These are phyloP conservation scores for Pythium phragmitis DNA, from an alignment of 352 stramenopile species.

Conservation along the genomic window DNA sequence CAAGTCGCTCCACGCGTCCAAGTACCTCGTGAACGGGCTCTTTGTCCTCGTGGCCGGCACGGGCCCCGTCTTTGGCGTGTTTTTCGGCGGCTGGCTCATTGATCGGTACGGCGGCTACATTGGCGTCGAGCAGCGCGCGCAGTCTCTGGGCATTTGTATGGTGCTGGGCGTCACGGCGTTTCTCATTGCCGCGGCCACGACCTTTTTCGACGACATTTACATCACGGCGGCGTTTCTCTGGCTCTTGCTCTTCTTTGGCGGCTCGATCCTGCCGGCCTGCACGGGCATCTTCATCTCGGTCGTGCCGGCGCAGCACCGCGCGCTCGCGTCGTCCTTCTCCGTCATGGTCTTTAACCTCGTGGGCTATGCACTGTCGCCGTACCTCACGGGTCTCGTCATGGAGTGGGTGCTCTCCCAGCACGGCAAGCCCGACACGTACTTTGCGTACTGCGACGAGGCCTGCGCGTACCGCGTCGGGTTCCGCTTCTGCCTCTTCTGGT, in stretches of 20 bases:
- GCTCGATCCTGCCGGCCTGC: conserved; percentile 76
- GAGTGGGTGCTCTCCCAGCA: conserved; percentile 75
- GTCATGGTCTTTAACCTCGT: conserved; percentile 87
- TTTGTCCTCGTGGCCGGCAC: conserved; percentile 81
- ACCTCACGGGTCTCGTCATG: conserved; percentile 80
- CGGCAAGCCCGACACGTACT: conserved; percentile 58
- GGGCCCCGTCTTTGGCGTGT: conserved; percentile 80
- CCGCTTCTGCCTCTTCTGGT: conserved; percentile 83
- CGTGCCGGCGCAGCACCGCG: conserved; percentile 70
- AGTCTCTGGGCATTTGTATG: conserved; percentile 78
- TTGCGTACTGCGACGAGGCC: conserved; percentile 74
- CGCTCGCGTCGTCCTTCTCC: conserved; percentile 75
- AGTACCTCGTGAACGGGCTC: conserved; percentile 80
- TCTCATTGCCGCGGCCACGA: conserved; percentile 61
- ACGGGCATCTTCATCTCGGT: conserved; percentile 87
- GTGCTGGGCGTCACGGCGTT: conserved; percentile 71
- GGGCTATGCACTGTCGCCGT: conserved; percentile 76
- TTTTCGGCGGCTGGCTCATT: conserved; percentile 79
- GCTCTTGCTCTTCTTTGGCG: conserved; percentile 82
- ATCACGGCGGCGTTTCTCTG: conserved; percentile 73
- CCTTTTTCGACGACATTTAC: conserved; percentile 82
- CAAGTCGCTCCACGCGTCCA: conserved; percentile 79
- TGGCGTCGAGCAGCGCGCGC: conserved; percentile 70
- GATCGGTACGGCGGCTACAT: conserved; percentile 80
- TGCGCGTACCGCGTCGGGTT: conserved; percentile 83